Conservation (phyloP, 768 basidiomycete genomes). For the Lentinus brumalis region DNA sequence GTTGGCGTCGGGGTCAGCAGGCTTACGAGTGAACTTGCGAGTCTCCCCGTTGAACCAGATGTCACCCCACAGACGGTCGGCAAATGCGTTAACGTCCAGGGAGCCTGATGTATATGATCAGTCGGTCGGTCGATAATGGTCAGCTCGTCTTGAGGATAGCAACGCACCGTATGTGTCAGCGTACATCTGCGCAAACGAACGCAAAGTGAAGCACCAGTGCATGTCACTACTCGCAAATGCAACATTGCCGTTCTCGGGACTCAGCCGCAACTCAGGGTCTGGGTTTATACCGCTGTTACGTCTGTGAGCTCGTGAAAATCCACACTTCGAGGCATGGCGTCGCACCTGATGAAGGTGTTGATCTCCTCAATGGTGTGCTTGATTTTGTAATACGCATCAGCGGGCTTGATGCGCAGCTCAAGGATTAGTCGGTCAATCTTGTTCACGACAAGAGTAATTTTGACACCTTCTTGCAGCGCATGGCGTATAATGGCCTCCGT, state of each 20-base stretch:
- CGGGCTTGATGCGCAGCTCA: conserved; percentile 92
- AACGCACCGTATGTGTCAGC: conserved; percentile 83
- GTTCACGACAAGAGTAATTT: conserved; percentile 93
- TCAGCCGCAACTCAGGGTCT: conserved; percentile 83
- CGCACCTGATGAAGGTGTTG: conserved; percentile 90
- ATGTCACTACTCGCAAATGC: conserved; percentile 97
- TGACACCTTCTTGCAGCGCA: conserved; percentile 84
- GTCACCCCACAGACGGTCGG: conserved; percentile 95
- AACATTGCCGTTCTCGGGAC: conserved; percentile 95
- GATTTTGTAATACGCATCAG: conserved; percentile 98
- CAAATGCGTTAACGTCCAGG: conserved; percentile 83
- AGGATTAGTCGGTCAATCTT: conserved; percentile 98
- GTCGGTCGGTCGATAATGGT: background rate
- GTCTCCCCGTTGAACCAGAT: conserved; percentile 88
- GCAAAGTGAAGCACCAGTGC: conserved; percentile 96
- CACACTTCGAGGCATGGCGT: conserved; percentile 18
- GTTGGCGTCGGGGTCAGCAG: conserved; percentile 72
- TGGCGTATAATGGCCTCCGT: conserved; percentile 88
- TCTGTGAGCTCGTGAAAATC: background rate
- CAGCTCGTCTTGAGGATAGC: background rate
- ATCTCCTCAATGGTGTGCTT: conserved; percentile 99
- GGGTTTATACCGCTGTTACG: conserved; percentile 73
- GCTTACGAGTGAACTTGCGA: conserved; percentile 89
- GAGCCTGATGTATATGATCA: conserved; percentile 46
- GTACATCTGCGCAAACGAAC: conserved; percentile 96